A percentile compares a stretch with the other conserved stretches of the same genome.
Evolutionary conservation across 2,329 filamentous ascomycete species (phyloP).

Genomic region (Mycosphaerelloides madeirae): DNA sequence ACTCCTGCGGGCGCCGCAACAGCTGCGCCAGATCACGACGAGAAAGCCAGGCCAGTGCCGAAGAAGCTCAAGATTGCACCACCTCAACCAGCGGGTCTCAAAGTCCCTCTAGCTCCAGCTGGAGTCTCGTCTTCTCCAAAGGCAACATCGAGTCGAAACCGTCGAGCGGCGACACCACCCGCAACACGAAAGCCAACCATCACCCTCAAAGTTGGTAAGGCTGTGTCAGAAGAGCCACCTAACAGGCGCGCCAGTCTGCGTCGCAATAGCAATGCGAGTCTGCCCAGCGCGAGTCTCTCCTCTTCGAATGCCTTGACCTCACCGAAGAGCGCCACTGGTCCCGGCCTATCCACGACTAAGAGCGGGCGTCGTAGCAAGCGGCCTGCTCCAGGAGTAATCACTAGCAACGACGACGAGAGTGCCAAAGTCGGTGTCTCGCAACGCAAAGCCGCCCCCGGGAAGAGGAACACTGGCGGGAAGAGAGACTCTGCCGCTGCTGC

Average conservation of each 20-base stretch:
- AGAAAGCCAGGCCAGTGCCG: conserved; percentile 20
- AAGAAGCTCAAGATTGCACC: conserved; percentile 34
- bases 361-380: conserved; percentile 56
- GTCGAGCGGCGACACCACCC: conserved; percentile 25
- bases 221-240: conserved; percentile 46
- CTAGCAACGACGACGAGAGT: conserved; percentile 47
- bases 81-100: conserved; percentile 9
- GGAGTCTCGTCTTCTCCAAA: conserved; percentile 32
- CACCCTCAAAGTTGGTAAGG: conserved; percentile 39
- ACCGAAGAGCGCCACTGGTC: conserved; percentile 13
- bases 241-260: conserved; percentile 39
- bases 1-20: conserved; percentile 7
- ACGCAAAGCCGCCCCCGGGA: conserved; percentile 64
- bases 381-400: conserved; percentile 69
- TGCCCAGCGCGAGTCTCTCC: conserved; percentile 29
- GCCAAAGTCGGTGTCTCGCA: conserved; percentile 66
- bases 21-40: conserved; percentile 11
- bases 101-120: conserved; percentile 43
- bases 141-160: conserved; percentile 16
- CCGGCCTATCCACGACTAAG: conserved; percentile 14
- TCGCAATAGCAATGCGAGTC: conserved; percentile 43
- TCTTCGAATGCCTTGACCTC: conserved; percentile 17
- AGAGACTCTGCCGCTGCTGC: conserved; percentile 14
- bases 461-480: conserved; percentile 43
- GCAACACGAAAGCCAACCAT: conserved; percentile 33